Evolutionary conservation across 1,284 basidiomycete genomes (phyloP), one percentile per base, ranked within the genome.

Genomic region (Sanghuangporus sanghuang): DNA sequence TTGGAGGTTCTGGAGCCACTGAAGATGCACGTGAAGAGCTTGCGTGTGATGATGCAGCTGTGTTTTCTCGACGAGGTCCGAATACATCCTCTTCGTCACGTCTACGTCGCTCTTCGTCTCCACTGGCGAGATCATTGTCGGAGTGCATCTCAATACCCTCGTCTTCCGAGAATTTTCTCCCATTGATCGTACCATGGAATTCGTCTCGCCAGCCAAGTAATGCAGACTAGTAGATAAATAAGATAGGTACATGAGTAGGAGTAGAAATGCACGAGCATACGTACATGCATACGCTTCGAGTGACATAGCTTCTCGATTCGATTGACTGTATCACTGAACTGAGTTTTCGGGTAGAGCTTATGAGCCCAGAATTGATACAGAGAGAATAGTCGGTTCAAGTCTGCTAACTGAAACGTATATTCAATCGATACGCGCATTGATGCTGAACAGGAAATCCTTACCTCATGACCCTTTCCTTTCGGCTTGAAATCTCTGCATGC

Each of bases 351-450:
- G 71, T 90, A 95, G 82, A 98, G 82, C 68, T 83, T 83, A 74
- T 97, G 95, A 1, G 93, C 83, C 95, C 95, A 98, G 70, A 95
- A 89, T 69, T 94, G 93, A 72, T 97, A 97, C 59, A 90, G 77
- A 67, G 88, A 85, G 61, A 97, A 78, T 16, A 97, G 75, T 39
- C 89, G 80, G 67, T 85, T 84, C 42, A 98, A 81, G 73, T 98
- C 95, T 61, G 82, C 75, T 23, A 79, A 79, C 94, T 96, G 70
- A 49, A 7, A 56, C 64, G 58, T 16, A 36, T 46, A 35, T 57
- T 53, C 59, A 18, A 56, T 14, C 40, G 53, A 21, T 32, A 53
- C 23, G 11, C 49, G 49, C 64, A 63, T 35, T 27, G 38, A 27
- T 63, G 18, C 9, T 39, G 16, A 27, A 40, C 8, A 54, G 65